Percentiles rank a stretch among this genome's conserved stretches.
Conservation (phyloP, 129 eudicot genomes). For the Arctium lappa region DNA sequence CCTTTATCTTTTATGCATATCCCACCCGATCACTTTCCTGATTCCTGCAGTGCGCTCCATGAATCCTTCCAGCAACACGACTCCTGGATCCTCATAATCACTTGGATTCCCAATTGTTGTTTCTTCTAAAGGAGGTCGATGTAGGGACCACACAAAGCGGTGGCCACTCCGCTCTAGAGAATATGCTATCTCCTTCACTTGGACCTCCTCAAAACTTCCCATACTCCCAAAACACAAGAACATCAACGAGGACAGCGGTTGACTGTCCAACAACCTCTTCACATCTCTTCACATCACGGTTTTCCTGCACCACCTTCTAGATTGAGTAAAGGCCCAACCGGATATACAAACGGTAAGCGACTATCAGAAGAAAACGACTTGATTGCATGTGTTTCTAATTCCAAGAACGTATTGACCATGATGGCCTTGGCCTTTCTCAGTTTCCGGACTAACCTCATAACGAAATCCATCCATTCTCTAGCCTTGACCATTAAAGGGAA, state of each 20-base stretch:
- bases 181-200: conserved; percentile 31
- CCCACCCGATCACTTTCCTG: conserved; percentile 34
- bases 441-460: neutral
- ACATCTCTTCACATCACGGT: neutral
- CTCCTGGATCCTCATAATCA: conserved; percentile 7
- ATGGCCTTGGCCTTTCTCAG: conserved; percentile 12
- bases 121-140: conserved; percentile 8
- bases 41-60: conserved; percentile 14
- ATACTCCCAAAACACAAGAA: conserved; percentile 53
- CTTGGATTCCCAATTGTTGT: neutral
- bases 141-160: conserved; percentile 46
- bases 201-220: conserved; percentile 31
- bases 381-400: conserved; percentile 18
- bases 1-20: neutral
- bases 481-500: neutral
- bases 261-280: conserved; percentile 27
- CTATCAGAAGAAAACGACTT: neutral
- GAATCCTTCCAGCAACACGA: conserved; percentile 37
- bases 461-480: neutral
- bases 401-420: conserved; percentile 28
- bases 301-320: conserved; percentile 6
- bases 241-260: conserved; percentile 37
- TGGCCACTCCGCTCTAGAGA: conserved; percentile 33
- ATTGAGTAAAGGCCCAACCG: conserved; percentile 38
- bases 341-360: conserved; percentile 26